Percentiles rank a stretch among this genome's conserved stretches.
Conservation (phyloP, 2,329 filamentous ascomycete genomes). For the Aureobasidium sp. region DNA sequence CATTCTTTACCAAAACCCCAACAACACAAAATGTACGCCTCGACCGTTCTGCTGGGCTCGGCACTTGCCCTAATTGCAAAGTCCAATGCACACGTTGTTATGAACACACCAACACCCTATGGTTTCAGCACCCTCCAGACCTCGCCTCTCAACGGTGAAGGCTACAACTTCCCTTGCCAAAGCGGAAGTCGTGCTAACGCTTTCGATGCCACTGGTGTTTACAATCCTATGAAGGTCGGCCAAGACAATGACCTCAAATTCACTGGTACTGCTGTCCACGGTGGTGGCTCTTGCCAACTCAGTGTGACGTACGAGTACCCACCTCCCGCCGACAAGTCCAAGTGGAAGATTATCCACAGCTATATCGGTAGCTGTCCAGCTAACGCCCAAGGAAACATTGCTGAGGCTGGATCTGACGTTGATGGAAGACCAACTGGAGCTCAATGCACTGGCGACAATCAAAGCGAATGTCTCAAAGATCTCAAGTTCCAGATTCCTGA, state of each 20-base stretch:
- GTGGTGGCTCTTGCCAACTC: slow-evolving; percentile 87
- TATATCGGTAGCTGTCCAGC: slow-evolving; percentile 70
- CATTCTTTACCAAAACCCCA: not conserved
- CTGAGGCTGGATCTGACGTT: slow-evolving; percentile 20
- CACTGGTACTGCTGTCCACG: slow-evolving; percentile 67
- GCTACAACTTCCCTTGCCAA: slow-evolving; percentile 74
- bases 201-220: slow-evolving; percentile 42
- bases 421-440: slow-evolving; percentile 22
- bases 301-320: slow-evolving; percentile 68
- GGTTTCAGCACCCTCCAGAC: slow-evolving; percentile 46
- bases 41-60: not conserved
- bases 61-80: not conserved
- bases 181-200: slow-evolving; percentile 28
- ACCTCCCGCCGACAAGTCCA: not conserved
- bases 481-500: slow-evolving; percentile 66
- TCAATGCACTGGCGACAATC: slow-evolving; percentile 12
- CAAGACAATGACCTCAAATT: slow-evolving; percentile 55
- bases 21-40: not conserved
- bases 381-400: slow-evolving; percentile 45
- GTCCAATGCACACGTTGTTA: slow-evolving; percentile 63
- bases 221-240: slow-evolving; percentile 56
- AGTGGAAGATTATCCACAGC: slow-evolving; percentile 83
- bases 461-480: slow-evolving; percentile 32
- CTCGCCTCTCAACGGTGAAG: slow-evolving; percentile 45
- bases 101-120: slow-evolving; percentile 61